Percentiles rank a stretch among this genome's conserved stretches.
phyloP scores from a whole-genome alignment of 805 yeast genomes.

The Sugiyamaella lignohabitans region DNA sequence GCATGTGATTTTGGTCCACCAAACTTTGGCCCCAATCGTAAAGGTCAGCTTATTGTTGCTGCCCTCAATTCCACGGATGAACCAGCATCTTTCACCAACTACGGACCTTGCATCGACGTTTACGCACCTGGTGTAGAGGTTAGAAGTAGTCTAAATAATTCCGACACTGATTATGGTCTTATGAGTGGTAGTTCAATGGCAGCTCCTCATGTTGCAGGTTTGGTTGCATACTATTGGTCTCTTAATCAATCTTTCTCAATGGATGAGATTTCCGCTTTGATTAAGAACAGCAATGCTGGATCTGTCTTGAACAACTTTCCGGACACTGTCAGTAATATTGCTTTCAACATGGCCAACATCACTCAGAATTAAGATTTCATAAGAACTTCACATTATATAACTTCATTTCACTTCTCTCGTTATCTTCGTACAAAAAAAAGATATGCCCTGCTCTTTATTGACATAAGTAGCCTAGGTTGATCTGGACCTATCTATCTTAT shows the following conservation, averaged over 20 bases:
- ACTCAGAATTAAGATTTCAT: background rate
- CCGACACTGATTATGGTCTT: conserved; percentile 27
- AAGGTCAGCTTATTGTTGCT: conserved; percentile 76
- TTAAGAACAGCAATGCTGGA: conserved; percentile 16
- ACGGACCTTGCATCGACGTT: conserved; percentile 91
- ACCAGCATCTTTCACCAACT: conserved; percentile 94
- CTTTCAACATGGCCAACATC: conserved; percentile 19
- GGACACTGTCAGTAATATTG: conserved; percentile 19
- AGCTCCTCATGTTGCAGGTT: conserved; percentile 91
- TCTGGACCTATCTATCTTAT: too few species aligned
- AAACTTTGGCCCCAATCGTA: conserved; percentile 33
- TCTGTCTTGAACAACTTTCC: conserved; percentile 11
- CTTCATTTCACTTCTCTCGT: too few species aligned
- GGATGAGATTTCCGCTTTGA: conserved; percentile 14
- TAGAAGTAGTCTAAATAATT: conserved; percentile 43
- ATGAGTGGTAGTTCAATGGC: conserved; percentile 96
- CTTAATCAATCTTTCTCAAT: conserved; percentile 57
- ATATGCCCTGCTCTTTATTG: too few species aligned
- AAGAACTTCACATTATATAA: background rate
- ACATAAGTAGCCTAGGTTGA: too few species aligned
- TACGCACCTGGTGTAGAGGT: conserved; percentile 95
- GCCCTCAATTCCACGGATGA: conserved; percentile 84
- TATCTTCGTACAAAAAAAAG: too few species aligned
- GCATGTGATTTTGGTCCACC: conserved; percentile 95
- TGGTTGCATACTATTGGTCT: conserved; percentile 81